Base-by-base conservation (phyloP, 768 basidiomycete genomes). In the Pulveroboletus sp. region DNA sequence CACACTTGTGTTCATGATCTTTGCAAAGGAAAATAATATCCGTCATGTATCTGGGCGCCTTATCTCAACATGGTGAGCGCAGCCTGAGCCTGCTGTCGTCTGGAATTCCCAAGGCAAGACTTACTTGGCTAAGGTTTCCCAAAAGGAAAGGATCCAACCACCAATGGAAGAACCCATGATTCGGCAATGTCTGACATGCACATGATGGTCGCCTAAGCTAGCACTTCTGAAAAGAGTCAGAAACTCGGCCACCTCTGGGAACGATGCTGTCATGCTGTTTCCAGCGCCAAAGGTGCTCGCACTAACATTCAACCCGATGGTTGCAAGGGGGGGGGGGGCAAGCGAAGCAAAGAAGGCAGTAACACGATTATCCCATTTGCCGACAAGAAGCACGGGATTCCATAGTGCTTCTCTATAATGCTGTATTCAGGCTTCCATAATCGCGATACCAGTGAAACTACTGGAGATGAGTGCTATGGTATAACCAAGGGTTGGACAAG, bases 361-460 rank as follows among this genome's bases (percentile, higher is more conserved):
- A 2, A 89, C 82, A 48, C 93, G 83, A 68, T 88, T 93, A 57
- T 87, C 79, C 90, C 90, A 93, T 39, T 73, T 74, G 65, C 88
- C 80, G 56, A 92, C 85, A 46, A 93, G 79, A 43, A 71, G 70
- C 13, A 86, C 73, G 0, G 90, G 89, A 61, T 93, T 81, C 91
- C 90, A 93, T 37, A 77, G 68, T 50, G 77, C 74, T 33, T 71
- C 67, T 21, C 84, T 88, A 58, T 92, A 93, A 14, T 92, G 75
- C 5, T 74, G 69, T 53, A 84, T 76, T 18, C 84, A 87, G 0
- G 89, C 84, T 8, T 81, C 83, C 3, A 91, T 89, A 18, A 91
- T 86, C 4, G 83, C 82, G 47, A 93, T 86, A 21, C 91, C 89
- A 43, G 82, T 72, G 63, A 92, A 92, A 40, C 85, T 84, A 49